Evolutionary conservation across 768 basidiomycete genomes (phyloP).

Genomic region (Antrodiella citrinella): DNA sequence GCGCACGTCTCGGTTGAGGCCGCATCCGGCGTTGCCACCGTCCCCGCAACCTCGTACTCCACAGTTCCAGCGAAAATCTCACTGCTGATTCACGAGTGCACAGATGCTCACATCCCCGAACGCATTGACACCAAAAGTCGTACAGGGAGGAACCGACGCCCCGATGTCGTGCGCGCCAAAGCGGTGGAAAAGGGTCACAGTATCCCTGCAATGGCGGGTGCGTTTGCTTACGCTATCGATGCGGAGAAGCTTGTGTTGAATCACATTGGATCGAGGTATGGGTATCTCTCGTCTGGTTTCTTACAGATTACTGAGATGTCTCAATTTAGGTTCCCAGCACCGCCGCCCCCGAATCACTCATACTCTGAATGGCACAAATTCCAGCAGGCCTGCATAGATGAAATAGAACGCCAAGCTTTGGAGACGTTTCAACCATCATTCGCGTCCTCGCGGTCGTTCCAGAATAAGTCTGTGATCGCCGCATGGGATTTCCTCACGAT

Average conservation of each 20-base stretch:
- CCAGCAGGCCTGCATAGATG: constrained; percentile 16
- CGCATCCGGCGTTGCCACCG: no score
- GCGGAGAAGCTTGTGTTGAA: constrained; percentile 65
- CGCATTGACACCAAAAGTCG: constrained; percentile 43
- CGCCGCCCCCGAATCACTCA: background rate
- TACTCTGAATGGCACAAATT: constrained; percentile 10
- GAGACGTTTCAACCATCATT: constrained; percentile 8
- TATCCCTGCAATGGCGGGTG: constrained; percentile 69
- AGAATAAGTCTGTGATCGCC: background rate
- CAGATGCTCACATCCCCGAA: constrained; percentile 61
- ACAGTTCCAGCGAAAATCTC: constrained; percentile 20
- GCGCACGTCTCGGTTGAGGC: no score
- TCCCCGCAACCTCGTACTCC: no score
- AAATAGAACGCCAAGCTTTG: constrained; percentile 24
- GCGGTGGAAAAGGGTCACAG: constrained; percentile 70
- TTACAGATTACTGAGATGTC: background rate
- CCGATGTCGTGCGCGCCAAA: constrained; percentile 29
- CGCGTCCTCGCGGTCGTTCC: background rate
- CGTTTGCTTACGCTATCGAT: constrained; percentile 53
- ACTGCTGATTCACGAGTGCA: constrained; percentile 82
- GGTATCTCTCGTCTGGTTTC: background rate
- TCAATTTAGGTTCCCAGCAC: constrained; percentile 19
- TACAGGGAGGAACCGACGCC: constrained; percentile 30
- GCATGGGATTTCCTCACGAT: background rate
- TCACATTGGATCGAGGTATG: constrained; percentile 67